A percentile compares a stretch with the other conserved stretches of the same genome.
Evolutionary conservation across 371 early-diverging fungal genomes (phyloP).

Genomic region (Rhizopus sp.): DNA sequence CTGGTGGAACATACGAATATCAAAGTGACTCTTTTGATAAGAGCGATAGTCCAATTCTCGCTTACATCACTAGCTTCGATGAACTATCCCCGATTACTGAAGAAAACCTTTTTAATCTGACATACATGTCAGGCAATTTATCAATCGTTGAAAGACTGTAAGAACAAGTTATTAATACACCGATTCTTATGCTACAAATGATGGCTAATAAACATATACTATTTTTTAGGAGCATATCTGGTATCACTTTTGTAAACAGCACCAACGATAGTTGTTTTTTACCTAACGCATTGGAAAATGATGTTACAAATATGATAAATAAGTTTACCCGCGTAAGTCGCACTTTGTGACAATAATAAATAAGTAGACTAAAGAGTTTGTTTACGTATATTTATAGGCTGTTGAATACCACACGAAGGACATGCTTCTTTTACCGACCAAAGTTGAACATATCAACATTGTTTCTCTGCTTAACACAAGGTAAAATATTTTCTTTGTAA

Average conservation of each 20-base stretch:
- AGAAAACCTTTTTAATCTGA: slow-evolving; percentile 16
- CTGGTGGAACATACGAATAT: slow-evolving; percentile 16
- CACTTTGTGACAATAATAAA: slow-evolving; percentile 16
- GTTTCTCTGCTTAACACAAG: slow-evolving; percentile 24
- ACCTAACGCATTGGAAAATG: slow-evolving; percentile 21
- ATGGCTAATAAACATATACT: slow-evolving; percentile 13
- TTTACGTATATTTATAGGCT: slow-evolving; percentile 18
- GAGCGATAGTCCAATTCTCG: slow-evolving; percentile 12
- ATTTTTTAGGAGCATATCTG: slow-evolving; percentile 18
- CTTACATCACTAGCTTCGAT: slow-evolving; percentile 20
- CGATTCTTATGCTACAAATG: slow-evolving; percentile 15
- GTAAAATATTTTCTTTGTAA: slow-evolving; percentile 19
- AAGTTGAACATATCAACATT: slow-evolving; percentile 25
- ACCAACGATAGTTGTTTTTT: slow-evolving; percentile 13
- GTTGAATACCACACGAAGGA: slow-evolving; percentile 21
- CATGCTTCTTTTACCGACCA: slow-evolving; percentile 22
- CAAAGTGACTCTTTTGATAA: slow-evolving; percentile 7
- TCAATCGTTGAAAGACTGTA: slow-evolving; percentile 15
- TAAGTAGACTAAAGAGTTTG: slow-evolving; percentile 12
- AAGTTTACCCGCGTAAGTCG: slow-evolving; percentile 21
- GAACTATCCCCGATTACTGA: slow-evolving; percentile 12
- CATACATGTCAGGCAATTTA: slow-evolving; percentile 16
- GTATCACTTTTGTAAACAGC: slow-evolving; percentile 15
- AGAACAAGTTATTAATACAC: slow-evolving; percentile 9
- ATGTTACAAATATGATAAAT: slow-evolving; percentile 19